These are phyloP conservation scores for Mortierella sp. DNA, from an alignment of 371 early-diverging fungal species.

Conservation along the genomic window DNA sequence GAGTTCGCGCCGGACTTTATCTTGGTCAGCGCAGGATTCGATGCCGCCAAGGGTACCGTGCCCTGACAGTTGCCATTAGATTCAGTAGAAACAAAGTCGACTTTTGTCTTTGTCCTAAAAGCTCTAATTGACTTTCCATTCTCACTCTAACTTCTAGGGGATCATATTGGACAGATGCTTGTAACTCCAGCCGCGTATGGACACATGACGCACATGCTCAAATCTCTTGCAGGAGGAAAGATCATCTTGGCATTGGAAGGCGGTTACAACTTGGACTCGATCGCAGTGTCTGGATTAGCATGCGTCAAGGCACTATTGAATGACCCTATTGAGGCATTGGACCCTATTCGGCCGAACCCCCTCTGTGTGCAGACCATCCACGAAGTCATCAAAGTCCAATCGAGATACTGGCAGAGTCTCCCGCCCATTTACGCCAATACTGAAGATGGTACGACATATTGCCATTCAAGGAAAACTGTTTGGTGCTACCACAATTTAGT, in stretches of 20 bases:
- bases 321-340: constrained; percentile 63
- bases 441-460: constrained; percentile 23
- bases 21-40: constrained; percentile 90
- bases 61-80: not conserved
- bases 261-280: constrained; percentile 85
- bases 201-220: constrained; percentile 88
- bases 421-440: constrained; percentile 41
- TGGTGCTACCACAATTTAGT: not conserved
- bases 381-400: constrained; percentile 63
- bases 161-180: constrained; percentile 87
- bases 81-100: not conserved
- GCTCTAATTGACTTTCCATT: not conserved
- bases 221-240: constrained; percentile 77
- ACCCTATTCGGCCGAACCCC: constrained; percentile 55
- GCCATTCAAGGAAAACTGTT: not conserved
- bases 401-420: constrained; percentile 66
- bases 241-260: constrained; percentile 88
- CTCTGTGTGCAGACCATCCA: constrained; percentile 64
- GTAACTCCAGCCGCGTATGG: constrained; percentile 90
- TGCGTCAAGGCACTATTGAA: constrained; percentile 83
- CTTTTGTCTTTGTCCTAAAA: not conserved
- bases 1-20: constrained; percentile 90
- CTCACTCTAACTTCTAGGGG: constrained; percentile 59
- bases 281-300: constrained; percentile 80
- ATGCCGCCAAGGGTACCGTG: constrained; percentile 77